These are phyloP conservation scores for Claviceps spartinae DNA, from an alignment of 2,329 filamentous ascomycete species.

Conservation along the genomic window DNA sequence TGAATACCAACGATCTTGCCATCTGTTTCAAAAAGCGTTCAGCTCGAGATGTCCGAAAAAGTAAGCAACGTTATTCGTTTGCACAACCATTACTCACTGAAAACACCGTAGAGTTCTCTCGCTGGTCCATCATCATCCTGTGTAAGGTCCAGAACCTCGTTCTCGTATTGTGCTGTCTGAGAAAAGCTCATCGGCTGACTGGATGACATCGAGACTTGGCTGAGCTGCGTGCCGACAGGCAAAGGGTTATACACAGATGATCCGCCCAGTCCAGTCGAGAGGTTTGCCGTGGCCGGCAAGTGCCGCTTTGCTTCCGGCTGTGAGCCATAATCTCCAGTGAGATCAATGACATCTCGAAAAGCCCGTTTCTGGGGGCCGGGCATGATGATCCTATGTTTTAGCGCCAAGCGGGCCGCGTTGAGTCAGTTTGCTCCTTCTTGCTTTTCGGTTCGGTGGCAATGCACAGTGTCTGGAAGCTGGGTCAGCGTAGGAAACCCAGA, in stretches of 20 bases:
- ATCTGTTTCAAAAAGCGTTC: slow-evolving; percentile 15
- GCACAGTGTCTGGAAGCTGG: neutral
- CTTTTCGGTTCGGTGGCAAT: neutral
- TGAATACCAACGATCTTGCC: slow-evolving; percentile 37
- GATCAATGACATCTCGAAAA: slow-evolving; percentile 23
- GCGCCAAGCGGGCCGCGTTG: neutral
- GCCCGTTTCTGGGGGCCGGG: slow-evolving; percentile 20
- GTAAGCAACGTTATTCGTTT: neutral
- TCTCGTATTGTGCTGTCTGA: slow-evolving; percentile 15
- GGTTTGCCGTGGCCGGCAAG: slow-evolving; percentile 8
- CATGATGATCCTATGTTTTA: slow-evolving; percentile 4
- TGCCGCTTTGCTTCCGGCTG: slow-evolving; percentile 15
- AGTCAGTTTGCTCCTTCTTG: neutral
- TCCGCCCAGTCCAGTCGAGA: slow-evolving; percentile 9
- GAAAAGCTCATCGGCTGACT: slow-evolving; percentile 4
- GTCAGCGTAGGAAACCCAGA: neutral
- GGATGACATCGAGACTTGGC: slow-evolving; percentile 1
- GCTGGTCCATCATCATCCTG: slow-evolving; percentile 28
- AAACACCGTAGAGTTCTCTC: slow-evolving; percentile 33
- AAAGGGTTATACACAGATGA: slow-evolving; percentile 8
- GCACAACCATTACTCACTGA: slow-evolving; percentile 19
- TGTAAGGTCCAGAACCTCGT: slow-evolving; percentile 28
- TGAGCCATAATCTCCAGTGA: slow-evolving; percentile 24
- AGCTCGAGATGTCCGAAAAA: neutral
- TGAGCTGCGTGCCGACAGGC: neutral